These are phyloP conservation scores for Auriculariales sp. DNA, from an alignment of 768 basidiomycete genomes.

Conservation along the genomic window DNA sequence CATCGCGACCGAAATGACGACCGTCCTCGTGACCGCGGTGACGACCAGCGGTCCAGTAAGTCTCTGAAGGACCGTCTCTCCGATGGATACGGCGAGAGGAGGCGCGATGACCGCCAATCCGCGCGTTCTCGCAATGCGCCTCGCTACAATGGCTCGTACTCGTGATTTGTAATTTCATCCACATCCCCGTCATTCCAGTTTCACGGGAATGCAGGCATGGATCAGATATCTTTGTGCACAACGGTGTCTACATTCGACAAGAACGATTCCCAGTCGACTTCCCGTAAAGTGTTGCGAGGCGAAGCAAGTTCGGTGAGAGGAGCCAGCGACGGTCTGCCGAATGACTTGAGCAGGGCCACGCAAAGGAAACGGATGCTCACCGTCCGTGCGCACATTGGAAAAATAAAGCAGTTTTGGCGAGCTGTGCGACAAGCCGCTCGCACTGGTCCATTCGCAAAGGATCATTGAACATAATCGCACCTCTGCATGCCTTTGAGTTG, in stretches of 20 bases:
- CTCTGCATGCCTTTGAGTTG: conserved; percentile 93
- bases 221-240: too few species aligned
- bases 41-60: too few species aligned
- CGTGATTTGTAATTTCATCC: too few species aligned
- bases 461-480: conserved; percentile 99
- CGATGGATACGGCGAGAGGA: too few species aligned
- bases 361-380: conserved; percentile 20
- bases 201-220: too few species aligned
- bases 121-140: too few species aligned
- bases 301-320: conserved; percentile 25
- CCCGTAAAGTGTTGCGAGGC: neutral
- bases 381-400: conserved; percentile 97
- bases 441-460: conserved; percentile 53
- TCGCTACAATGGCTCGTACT: too few species aligned
- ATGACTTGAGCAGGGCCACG: neutral
- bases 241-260: neutral
- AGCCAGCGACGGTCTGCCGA: conserved; percentile 36
- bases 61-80: too few species aligned
- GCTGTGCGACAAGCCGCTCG: conserved; percentile 43
- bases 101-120: too few species aligned
- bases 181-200: too few species aligned
- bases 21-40: neutral
- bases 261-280: neutral
- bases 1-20: neutral
- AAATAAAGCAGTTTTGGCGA: conserved; percentile 65